Base-by-base conservation (phyloP, 148 eudicot genomes). In the Cornus florida region DNA sequence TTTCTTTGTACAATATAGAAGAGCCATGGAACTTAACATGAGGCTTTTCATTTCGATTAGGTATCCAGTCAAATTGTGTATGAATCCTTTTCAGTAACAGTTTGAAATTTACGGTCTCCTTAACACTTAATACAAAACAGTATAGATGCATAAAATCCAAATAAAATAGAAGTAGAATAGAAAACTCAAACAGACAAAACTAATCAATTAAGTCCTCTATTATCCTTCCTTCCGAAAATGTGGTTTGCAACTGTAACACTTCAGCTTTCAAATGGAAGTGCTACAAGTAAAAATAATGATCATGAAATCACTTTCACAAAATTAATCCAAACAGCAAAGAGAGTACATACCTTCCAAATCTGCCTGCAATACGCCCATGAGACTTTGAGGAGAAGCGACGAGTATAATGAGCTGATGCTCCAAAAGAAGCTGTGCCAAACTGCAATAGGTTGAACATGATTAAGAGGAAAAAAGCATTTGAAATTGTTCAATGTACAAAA, bases 291-390 rank as follows among this genome's bases (percentile, higher is more conserved):
- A 68, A 50, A 50, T 43, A 20, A 48, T 32, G 66, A 67, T 20
- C 31, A 50, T 32, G 10, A 67, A 43, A 67, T 38, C 57, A 75
- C 12, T 13, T 69, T 38, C 59, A 35, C 8, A 68, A 50, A 73
- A 28, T 68, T 20, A 16, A 66, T 16, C 46, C 24, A 24, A 53
- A 43, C 10, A 48, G 53, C 66, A 6, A 2, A 16, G 24, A 68
- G 14, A 57, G 50, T 74, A 71, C 83, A 80, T 56, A 96, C 99
- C 99, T 92, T 90, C 97, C 99, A 71, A 93, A 70, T 87, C 82
- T 90, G 83, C 95, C 99, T 35, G 92, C 84, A 76, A 96, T 85
- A 57, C 97, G 93, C 33, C 97, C 99, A 87, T 96, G 98, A 66
- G 99, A 96, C 76, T 96, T 96, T 68, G 85, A 13, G 56, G 99